A percentile compares a stretch with the other conserved stretches of the same genome.
These are phyloP conservation scores for Asterionellopsis glacialis DNA, from an alignment of 108 stramenopile genomes.

Conservation along the genomic window DNA sequence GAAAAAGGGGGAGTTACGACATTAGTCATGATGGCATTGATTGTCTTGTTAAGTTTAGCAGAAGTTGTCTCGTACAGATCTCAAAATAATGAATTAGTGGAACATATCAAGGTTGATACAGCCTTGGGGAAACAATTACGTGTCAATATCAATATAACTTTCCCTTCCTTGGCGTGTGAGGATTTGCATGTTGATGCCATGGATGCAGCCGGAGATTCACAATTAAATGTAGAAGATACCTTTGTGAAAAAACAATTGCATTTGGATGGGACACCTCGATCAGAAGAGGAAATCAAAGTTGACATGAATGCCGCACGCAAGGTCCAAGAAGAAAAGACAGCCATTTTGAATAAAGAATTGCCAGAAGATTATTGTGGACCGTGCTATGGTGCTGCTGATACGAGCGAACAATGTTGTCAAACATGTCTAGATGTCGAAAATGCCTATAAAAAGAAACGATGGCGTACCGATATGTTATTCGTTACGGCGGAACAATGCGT, in stretches of 20 bases:
- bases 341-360: constrained; percentile 33
- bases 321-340: constrained; percentile 38
- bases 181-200: constrained; percentile 97
- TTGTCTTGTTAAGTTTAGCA: constrained; percentile 49
- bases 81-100: constrained; percentile 40
- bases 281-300: constrained; percentile 30
- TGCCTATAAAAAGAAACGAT: constrained; percentile 74
- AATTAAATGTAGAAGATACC: constrained; percentile 85
- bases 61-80: constrained; percentile 46
- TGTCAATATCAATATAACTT: constrained; percentile 95
- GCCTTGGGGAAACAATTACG: constrained; percentile 80
- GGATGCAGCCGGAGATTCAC: constrained; percentile 98
- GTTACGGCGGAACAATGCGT: constrained; percentile 89
- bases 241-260: constrained; percentile 55
- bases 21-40: constrained; percentile 45
- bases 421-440: constrained; percentile 81
- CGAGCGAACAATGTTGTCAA: constrained; percentile 81
- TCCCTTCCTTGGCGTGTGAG: constrained; percentile 88
- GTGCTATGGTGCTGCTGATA: constrained; percentile 88
- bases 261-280: constrained; percentile 13
- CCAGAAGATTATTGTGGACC: constrained; percentile 91
- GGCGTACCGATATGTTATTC: constrained; percentile 65
- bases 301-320: constrained; percentile 34
- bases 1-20: constrained; percentile 59
- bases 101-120: constrained; percentile 74